Base-by-base conservation (phyloP, 2,329 filamentous ascomycete genomes). In the Arthroderma sp. region DNA sequence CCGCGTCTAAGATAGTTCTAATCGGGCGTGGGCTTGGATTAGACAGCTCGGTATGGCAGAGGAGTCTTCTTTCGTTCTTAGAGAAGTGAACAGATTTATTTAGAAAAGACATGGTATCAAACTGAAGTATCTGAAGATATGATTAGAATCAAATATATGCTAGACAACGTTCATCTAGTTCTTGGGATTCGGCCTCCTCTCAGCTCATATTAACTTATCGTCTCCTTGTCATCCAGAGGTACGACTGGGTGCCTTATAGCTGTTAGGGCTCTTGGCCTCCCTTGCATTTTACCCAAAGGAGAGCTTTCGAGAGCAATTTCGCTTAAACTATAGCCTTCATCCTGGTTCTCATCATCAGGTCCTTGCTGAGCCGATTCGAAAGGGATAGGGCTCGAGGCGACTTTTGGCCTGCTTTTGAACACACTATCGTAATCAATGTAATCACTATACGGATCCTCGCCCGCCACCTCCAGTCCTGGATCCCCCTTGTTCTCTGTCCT, bases 391-490 rank as follows among this genome's bases (percentile, higher is more conserved):
- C 89, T 95, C 9, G 81, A 81, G 62, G 85, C 84, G 63, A 96
- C 82, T 70, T 84, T 86, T 0, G 91, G 91, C 62, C 91, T 74
- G 61, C 87, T 91, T 72, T 85, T 88, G 69, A 96, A 96, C 0
- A 95, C 85, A 25, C 85, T 86, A 59, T 87, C 85, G 69, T 89
- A 87, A 60, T 94, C 88, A 2, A 80, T 77, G 62, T 88, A 84
- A 56, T 84, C 79, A 15, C 78, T 78, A 19, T 51, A 51, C 2
- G 19, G 51, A 19, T 54, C 51, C 7, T 38, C 31, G 11, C 33
- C 51, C 17, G 51, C 2, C 17, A 21, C 31, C 33, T 54, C 51
- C 9, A 13, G 4, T 6, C n/a, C 11, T 15, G 17, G 15, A 13
- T 54, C 33, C 8, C 19, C 51, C 13, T 21, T 49, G 13, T 54